Evolutionary conservation across 1,284 basidiomycete species (phyloP).

Genomic region (Ceratobasidium sp.): DNA sequence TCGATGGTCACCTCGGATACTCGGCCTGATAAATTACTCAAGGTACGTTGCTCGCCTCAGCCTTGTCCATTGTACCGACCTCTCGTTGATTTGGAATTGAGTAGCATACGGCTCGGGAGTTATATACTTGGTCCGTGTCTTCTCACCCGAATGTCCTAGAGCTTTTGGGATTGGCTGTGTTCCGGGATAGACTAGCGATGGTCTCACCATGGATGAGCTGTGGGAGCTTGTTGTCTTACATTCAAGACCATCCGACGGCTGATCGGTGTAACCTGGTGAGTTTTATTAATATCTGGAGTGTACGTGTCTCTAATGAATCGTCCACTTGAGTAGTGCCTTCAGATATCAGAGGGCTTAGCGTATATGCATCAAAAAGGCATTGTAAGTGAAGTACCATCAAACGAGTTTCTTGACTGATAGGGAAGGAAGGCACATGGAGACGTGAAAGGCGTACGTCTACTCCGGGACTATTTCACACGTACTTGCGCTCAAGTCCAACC

Average conservation of each 20-base stretch:
- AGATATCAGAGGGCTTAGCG: slow-evolving; percentile 13
- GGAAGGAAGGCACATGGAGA: slow-evolving; percentile 29
- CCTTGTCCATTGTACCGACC: too few species aligned
- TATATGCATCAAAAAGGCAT: slow-evolving; percentile 37
- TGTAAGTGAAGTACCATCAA: neutral
- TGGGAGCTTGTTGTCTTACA: slow-evolving; percentile 28
- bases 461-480: neutral
- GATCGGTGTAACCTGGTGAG: slow-evolving; percentile 25
- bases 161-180: slow-evolving; percentile 18
- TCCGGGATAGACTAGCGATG: slow-evolving; percentile 29
- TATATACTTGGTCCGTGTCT: slow-evolving; percentile 29
- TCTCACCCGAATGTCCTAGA: slow-evolving; percentile 29
- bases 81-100: too few species aligned
- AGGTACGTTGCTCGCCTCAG: neutral
- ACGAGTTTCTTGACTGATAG: neutral
- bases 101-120: slow-evolving; percentile 34
- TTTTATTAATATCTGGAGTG: neutral
- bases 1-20: slow-evolving; percentile 18
- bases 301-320: neutral
- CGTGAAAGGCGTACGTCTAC: slow-evolving; percentile 27
- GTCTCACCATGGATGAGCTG: slow-evolving; percentile 35
- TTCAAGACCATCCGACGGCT: neutral
- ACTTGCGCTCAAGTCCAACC: neutral
- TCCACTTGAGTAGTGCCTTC: slow-evolving; percentile 3
- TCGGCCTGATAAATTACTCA: slow-evolving; percentile 30